phyloP scores from a whole-genome alignment of 257 asterid genomes.

The Gentiana dahurica region DNA sequence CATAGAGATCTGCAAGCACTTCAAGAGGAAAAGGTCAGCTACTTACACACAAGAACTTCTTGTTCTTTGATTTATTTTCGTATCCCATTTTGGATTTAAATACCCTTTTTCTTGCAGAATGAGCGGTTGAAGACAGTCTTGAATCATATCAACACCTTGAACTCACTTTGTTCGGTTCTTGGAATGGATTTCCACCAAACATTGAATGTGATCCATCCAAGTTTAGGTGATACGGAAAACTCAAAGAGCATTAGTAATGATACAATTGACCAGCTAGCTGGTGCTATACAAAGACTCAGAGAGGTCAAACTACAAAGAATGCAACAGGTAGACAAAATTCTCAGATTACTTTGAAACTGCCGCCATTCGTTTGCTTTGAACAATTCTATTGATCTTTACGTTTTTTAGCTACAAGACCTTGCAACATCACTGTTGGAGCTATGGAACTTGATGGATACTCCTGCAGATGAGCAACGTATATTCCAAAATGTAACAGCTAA shows the following conservation, averaged over 20 bases:
- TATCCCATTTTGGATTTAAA: constrained; percentile 8
- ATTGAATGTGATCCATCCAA: constrained; percentile 68
- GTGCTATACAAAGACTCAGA: constrained; percentile 48
- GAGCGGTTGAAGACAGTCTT: constrained; percentile 74
- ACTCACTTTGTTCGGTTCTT: constrained; percentile 78
- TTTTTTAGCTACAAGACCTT: constrained; percentile 70
- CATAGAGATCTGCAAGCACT: constrained; percentile 69
- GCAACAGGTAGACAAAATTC: constrained; percentile 55
- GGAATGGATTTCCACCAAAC: constrained; percentile 78
- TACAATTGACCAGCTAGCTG: constrained; percentile 58
- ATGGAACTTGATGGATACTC: constrained; percentile 99
- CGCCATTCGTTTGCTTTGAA: constrained; percentile 4
- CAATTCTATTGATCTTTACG: constrained; percentile 13
- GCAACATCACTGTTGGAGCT: constrained; percentile 83
- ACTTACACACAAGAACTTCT: constrained; percentile 2
- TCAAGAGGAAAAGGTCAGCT: constrained; percentile 70
- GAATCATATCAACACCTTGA: constrained; percentile 55
- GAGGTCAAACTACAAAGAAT: constrained; percentile 69
- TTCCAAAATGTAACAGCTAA: constrained; percentile 85
- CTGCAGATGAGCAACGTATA: constrained; percentile 71
- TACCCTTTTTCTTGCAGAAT: constrained; percentile 46
- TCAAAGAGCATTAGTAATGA: constrained; percentile 54
- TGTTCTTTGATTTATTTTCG: neutral
- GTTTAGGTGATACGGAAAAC: constrained; percentile 66
- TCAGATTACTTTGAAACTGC: neutral